phyloP scores from a whole-genome alignment of 371 early-diverging fungal species.

The Furculomyces boomerangus region DNA sequence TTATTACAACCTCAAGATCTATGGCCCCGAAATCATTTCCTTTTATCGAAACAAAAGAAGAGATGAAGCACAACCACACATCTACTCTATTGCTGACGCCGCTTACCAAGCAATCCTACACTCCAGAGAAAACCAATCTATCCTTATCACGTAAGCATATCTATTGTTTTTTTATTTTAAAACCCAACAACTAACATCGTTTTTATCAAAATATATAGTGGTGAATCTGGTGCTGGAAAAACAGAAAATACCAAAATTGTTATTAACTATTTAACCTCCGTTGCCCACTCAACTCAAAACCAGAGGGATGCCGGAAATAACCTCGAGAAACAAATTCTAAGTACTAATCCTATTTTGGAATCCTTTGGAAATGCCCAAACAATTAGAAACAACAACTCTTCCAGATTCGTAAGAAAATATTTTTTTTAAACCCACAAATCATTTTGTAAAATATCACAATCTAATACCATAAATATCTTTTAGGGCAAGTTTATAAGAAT shows the following conservation, averaged over 20 bases:
- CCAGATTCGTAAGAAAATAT: slow-evolving; percentile 73
- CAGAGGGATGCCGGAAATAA: slow-evolving; percentile 23
- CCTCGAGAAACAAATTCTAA: slow-evolving; percentile 86
- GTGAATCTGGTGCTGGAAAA: slow-evolving; percentile 99
- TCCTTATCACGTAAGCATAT: slow-evolving; percentile 71
- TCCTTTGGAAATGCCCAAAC: slow-evolving; percentile 99
- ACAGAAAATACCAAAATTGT: slow-evolving; percentile 99
- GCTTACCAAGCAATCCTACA: slow-evolving; percentile 93
- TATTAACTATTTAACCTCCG: slow-evolving; percentile 93
- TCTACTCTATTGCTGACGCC: slow-evolving; percentile 87
- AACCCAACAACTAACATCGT: no score
- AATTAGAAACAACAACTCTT: slow-evolving; percentile 97
- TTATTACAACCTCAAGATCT: slow-evolving; percentile 85
- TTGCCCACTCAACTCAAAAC: slow-evolving; percentile 31
- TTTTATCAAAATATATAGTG: slow-evolving; percentile 30
- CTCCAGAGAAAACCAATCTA: slow-evolving; percentile 90
- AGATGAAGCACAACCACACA: slow-evolving; percentile 87
- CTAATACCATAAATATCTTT: no score
- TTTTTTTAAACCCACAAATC: no score
- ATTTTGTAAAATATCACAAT: no score
- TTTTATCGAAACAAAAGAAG: slow-evolving; percentile 73
- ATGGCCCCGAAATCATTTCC: slow-evolving; percentile 62
- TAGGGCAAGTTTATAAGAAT: slow-evolving; percentile 99
- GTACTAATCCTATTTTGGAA: slow-evolving; percentile 97
- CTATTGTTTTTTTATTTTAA: not conserved